Base-by-base conservation (phyloP, 805 yeast species). In the Candida endomychidarum region DNA sequence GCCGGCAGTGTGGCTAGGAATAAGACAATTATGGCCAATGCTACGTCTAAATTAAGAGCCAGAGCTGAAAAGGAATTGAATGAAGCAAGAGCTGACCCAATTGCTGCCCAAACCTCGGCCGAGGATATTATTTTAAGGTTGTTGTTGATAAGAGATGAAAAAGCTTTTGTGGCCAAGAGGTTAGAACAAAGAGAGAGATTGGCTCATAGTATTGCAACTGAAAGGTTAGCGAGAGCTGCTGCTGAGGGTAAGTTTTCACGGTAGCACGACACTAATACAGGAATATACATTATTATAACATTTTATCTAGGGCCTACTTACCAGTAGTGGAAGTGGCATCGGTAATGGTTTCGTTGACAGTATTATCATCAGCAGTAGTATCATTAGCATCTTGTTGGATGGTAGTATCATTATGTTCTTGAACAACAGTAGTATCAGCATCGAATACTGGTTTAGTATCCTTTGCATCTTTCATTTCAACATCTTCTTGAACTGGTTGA, bases 121-220 rank as follows among this genome's bases (percentile, higher is more conserved):
- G 90, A 86, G 50, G 87, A 87, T 50, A 72, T 88, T 9, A 70
- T 90, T 5, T 61, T 91, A 45, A 72, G 97, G 36, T 70, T 88
- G 11, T 57, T 91, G 39, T 61, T 89, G 18, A 70, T 89, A 26
- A 77, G 81, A 43, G 86, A 80, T 16, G 82, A 83, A 37, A 63
- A 67, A 28, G 70, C 70, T 1, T 83, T 70, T 55, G 87, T 86
- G 3, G 68, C 75, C 8, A 65, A 69, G 45, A 67, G 88, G 34
- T 55, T 86, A 26, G 77, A 75, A 17, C 82, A 79, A 52, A 67
- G 91, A 38, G 86, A 81, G 40, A 62, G 74, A 18, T 63, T 78
- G 38, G 78, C 81, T 0, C 75, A 73, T 40, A 72, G 77, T 28
- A 64, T 77, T 31, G 72, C 78, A 3, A 77, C 82, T 1, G 82